Evolutionary conservation across 805 yeast species (phyloP).

Genomic region (Cyberlindnera galapagoensis): DNA sequence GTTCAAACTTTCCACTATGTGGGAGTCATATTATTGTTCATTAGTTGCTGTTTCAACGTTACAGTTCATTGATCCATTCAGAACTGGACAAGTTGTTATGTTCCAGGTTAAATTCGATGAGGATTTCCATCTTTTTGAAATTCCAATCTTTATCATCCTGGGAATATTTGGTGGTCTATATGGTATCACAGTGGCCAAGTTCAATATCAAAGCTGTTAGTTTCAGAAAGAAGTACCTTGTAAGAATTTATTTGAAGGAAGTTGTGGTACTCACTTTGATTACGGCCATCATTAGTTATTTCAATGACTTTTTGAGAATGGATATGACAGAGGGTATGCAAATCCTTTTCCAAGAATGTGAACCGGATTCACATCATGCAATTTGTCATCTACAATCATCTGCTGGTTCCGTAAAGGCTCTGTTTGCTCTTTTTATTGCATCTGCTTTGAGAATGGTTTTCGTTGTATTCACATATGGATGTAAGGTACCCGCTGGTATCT

Average conservation of each 20-base stretch:
- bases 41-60: constrained; percentile 79
- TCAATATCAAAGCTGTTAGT: constrained; percentile 68
- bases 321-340: constrained; percentile 96
- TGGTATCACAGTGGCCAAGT: constrained; percentile 71
- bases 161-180: constrained; percentile 92
- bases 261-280: constrained; percentile 53
- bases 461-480: constrained; percentile 87
- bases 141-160: constrained; percentile 68
- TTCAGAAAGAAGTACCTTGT: constrained; percentile 66
- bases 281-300: constrained; percentile 79
- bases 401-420: constrained; percentile 31
- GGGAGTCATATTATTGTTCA: constrained; percentile 90
- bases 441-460: constrained; percentile 60
- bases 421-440: constrained; percentile 58
- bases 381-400: constrained; percentile 32
- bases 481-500: constrained; percentile 95
- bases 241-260: constrained; percentile 62
- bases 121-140: constrained; percentile 81
- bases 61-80: constrained; percentile 79
- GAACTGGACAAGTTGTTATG: constrained; percentile 90
- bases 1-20: constrained; percentile 71
- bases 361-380: constrained; percentile 29
- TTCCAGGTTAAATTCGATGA: constrained; percentile 87
- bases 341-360: constrained; percentile 78
- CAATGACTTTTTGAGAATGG: constrained; percentile 72